Evolutionary conservation across 2,329 filamentous ascomycete species (phyloP).

Genomic region (Cytospora paraplurivora): DNA sequence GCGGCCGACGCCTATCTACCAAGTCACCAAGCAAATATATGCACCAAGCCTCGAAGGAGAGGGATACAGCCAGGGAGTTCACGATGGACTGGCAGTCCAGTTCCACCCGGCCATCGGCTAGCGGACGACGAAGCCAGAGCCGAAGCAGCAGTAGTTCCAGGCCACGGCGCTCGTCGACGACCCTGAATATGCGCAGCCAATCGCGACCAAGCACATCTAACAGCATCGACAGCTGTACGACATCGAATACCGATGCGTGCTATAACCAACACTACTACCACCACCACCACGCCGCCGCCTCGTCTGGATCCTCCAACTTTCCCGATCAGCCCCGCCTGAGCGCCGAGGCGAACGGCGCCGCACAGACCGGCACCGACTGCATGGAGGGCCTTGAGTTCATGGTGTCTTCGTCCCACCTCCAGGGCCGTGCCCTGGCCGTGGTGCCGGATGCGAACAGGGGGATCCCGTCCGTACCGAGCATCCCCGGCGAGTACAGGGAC

Average conservation of each 20-base stretch:
- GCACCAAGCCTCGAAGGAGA: not conserved
- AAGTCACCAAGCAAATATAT: not conserved
- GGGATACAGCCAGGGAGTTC: constrained; percentile 1
- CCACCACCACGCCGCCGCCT: constrained; percentile 13
- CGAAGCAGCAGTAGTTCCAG: constrained; percentile 18
- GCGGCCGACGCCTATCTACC: constrained; percentile 12
- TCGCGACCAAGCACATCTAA: constrained; percentile 17
- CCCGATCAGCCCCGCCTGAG: constrained; percentile 17
- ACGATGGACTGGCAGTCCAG: constrained; percentile 22
- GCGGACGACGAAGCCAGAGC: constrained; percentile 9
- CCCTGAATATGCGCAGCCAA: constrained; percentile 14
- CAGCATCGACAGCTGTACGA: constrained; percentile 18
- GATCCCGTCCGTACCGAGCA: constrained; percentile 48
- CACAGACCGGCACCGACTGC: not conserved
- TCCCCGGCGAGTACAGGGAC: constrained; percentile 40
- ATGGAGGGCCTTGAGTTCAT: constrained; percentile 26
- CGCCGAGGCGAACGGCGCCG: constrained; percentile 15
- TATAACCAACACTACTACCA: not conserved
- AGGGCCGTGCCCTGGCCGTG: constrained; percentile 41
- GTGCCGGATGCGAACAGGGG: constrained; percentile 51
- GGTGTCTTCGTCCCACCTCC: constrained; percentile 38
- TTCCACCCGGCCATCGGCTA: constrained; percentile 5
- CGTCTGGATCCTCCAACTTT: not conserved
- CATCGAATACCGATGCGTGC: not conserved
- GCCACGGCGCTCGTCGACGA: constrained; percentile 11